Evolutionary conservation across 352 stramenopile species (phyloP).

Genomic region (Elongisporangium anandrum): DNA sequence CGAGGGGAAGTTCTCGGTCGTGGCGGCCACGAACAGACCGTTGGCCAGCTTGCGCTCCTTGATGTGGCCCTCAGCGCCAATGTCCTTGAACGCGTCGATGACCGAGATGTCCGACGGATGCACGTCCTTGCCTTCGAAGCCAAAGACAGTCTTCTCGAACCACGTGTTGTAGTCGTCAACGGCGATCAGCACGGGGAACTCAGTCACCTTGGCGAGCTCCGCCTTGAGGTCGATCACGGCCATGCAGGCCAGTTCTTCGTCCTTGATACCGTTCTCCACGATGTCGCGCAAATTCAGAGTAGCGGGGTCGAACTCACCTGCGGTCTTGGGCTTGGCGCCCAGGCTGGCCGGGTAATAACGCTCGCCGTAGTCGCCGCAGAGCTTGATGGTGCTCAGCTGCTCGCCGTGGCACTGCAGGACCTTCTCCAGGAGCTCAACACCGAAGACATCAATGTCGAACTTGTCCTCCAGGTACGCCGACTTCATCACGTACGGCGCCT

Average conservation of each 20-base stretch:
- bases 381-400: constrained; percentile 54
- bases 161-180: constrained; percentile 89
- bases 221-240: constrained; percentile 76
- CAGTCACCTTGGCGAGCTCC: constrained; percentile 72
- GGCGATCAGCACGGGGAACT: constrained; percentile 83
- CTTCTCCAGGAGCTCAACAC: constrained; percentile 73
- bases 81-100: constrained; percentile 69
- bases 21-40: constrained; percentile 76
- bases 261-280: constrained; percentile 71
- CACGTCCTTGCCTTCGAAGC: constrained; percentile 79
- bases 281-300: constrained; percentile 73
- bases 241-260: constrained; percentile 78
- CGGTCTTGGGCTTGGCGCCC: constrained; percentile 69
- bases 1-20: constrained; percentile 81
- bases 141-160: constrained; percentile 84
- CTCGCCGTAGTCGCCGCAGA: constrained; percentile 70
- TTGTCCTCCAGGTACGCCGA: constrained; percentile 75
- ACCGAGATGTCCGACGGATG: constrained; percentile 74
- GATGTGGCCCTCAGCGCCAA: constrained; percentile 58
- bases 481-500: constrained; percentile 83
- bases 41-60: constrained; percentile 65
- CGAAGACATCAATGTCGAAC: constrained; percentile 84
- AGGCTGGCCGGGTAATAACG: constrained; percentile 78
- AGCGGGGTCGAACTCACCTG: constrained; percentile 40
- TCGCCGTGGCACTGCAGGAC: constrained; percentile 73